These are phyloP conservation scores for Liquidambar formosana DNA, from an alignment of 164 flowering plant species.

Conservation along the genomic window DNA sequence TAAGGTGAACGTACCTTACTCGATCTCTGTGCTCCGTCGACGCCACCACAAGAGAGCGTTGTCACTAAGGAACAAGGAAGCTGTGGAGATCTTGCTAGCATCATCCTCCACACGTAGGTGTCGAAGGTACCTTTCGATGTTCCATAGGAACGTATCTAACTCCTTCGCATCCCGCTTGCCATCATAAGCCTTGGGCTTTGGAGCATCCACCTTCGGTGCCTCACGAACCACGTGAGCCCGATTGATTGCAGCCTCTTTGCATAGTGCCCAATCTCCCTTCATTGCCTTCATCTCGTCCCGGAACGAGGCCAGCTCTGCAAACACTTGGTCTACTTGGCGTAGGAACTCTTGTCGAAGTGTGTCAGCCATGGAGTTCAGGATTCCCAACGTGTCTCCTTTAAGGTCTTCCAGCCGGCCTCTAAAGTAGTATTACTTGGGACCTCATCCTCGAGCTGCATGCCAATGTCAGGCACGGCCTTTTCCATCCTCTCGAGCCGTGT, in stretches of 20 bases:
- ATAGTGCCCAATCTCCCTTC: not conserved
- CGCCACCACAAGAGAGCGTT: slow-evolving; percentile 1
- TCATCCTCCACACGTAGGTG: not conserved
- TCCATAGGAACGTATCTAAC: not conserved
- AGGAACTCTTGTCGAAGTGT: too few relatives aligned
- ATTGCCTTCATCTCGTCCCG: not conserved
- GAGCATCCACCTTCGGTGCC: not conserved
- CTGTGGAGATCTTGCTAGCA: not conserved
- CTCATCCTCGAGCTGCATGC: not conserved
- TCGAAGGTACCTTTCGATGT: not conserved
- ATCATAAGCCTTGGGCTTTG: not conserved
- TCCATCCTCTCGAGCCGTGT: not conserved
- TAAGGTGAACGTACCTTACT: not conserved
- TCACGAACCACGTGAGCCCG: not conserved
- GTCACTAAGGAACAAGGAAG: not conserved
- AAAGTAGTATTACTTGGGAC: not conserved
- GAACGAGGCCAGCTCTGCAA: not conserved
- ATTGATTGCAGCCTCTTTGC: not conserved
- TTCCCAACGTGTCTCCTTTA: too few relatives aligned
- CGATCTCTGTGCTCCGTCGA: not conserved
- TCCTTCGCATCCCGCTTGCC: not conserved
- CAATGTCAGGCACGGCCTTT: not conserved
- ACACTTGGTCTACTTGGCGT: not conserved
- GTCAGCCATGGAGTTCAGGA: too few relatives aligned
- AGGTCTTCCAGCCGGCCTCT: not conserved